Percentiles rank a stretch among this genome's conserved stretches.
Evolutionary conservation across 148 eudicot species (phyloP).

Genomic region (Chenopodium formosanum): DNA sequence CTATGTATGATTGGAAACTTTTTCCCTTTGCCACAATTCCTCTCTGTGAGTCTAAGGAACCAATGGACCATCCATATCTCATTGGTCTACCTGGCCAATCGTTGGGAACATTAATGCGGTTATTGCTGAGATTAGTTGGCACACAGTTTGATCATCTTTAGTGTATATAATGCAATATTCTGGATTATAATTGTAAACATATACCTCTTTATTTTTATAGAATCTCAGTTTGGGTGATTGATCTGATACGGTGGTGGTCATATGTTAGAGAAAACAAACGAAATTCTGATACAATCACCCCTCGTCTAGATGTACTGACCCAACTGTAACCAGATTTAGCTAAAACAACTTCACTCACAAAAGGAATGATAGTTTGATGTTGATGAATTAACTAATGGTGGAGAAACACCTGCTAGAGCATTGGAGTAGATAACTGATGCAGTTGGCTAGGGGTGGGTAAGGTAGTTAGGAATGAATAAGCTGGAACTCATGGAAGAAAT

Average conservation of each 20-base stretch:
- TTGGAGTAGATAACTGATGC: neutral
- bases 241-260: neutral
- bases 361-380: no score
- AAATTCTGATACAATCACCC: neutral
- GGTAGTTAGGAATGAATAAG: neutral
- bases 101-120: neutral
- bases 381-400: neutral
- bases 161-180: neutral
- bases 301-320: no score
- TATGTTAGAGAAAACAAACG: neutral
- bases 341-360: no score
- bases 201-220: neutral
- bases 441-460: neutral
- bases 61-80: neutral
- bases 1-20: neutral
- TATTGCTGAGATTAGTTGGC: neutral
- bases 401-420: neutral
- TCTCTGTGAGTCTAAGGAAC: neutral
- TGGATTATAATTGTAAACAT: neutral
- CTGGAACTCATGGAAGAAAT: neutral
- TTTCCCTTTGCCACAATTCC: neutral
- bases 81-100: neutral
- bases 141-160: neutral
- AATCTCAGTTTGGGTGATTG: neutral
- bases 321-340: no score